Evolutionary conservation across 257 asterid genomes (phyloP).

Genomic region (Scutellaria galericulata): DNA sequence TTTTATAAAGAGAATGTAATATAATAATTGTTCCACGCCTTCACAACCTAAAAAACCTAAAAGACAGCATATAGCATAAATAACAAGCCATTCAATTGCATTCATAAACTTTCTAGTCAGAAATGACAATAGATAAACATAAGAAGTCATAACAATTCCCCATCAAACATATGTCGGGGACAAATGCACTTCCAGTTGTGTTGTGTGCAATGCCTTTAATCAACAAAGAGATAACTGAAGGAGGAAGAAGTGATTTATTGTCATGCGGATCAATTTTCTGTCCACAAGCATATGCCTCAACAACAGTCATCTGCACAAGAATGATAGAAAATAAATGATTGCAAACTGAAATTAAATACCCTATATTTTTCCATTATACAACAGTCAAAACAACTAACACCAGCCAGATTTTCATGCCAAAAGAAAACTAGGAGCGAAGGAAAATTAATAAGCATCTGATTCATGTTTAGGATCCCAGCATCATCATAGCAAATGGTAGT

Average conservation of each 20-base stretch:
- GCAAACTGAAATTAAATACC: slow-evolving; percentile 9
- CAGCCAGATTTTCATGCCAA: slow-evolving; percentile 8
- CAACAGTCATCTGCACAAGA: slow-evolving; percentile 84
- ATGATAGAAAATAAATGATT: slow-evolving; percentile 1
- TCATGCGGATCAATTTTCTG: slow-evolving; percentile 68
- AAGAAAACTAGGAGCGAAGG: slow-evolving; percentile 24
- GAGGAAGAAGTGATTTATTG: slow-evolving; percentile 62
- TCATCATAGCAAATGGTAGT: slow-evolving; percentile 97
- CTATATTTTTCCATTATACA: slow-evolving; percentile 10
- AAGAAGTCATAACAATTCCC: slow-evolving; percentile 7
- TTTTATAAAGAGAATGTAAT: background rate
- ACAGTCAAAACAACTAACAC: slow-evolving; percentile 25
- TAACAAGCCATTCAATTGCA: slow-evolving; percentile 10
- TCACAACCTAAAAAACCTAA: slow-evolving; percentile 1
- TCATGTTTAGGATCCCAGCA: slow-evolving; percentile 93
- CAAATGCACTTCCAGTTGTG: slow-evolving; percentile 89
- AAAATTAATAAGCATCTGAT: slow-evolving; percentile 63
- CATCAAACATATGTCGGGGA: slow-evolving; percentile 66
- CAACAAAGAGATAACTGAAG: slow-evolving; percentile 58
- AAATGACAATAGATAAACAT: background rate
- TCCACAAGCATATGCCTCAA: slow-evolving; percentile 70
- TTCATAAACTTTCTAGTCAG: slow-evolving; percentile 6
- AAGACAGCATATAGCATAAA: slow-evolving; percentile 3
- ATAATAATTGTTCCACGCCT: background rate
- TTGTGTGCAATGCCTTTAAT: slow-evolving; percentile 86